Conservation (phyloP, 2,329 filamentous ascomycete genomes). For the Endoconidiophora laricicola region DNA sequence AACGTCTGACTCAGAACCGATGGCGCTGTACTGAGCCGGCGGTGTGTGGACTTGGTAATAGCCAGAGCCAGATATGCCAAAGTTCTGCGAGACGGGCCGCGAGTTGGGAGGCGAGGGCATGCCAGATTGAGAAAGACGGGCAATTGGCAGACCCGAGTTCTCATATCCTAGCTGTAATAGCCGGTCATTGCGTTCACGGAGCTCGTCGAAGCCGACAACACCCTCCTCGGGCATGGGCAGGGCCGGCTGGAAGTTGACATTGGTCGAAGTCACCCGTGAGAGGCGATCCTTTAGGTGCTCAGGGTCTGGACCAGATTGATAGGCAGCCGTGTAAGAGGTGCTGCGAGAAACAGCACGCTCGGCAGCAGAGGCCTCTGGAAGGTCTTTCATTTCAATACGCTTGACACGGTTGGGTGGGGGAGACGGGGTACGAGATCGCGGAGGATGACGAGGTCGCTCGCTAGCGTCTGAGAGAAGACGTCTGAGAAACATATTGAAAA, state of each 20-base stretch:
- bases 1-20: background rate
- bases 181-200: slow-evolving; percentile 10
- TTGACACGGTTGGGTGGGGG: slow-evolving; percentile 10
- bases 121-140: slow-evolving; percentile 9
- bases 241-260: slow-evolving; percentile 9
- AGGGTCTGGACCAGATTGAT: slow-evolving; percentile 7
- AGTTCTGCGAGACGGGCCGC: slow-evolving; percentile 8
- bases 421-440: slow-evolving; percentile 10
- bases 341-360: slow-evolving; percentile 3
- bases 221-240: slow-evolving; percentile 11
- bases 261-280: slow-evolving; percentile 4
- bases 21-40: background rate
- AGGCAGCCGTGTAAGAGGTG: slow-evolving; percentile 5
- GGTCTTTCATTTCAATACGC: slow-evolving; percentile 12
- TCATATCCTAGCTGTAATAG: slow-evolving; percentile 8
- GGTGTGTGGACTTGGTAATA: background rate
- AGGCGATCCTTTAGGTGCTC: slow-evolving; percentile 9
- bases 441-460: slow-evolving; percentile 10
- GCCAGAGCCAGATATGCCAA: background rate
- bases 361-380: slow-evolving; percentile 10
- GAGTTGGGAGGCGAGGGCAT: slow-evolving; percentile 10
- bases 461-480: slow-evolving; percentile 7
- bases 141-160: slow-evolving; percentile 10
- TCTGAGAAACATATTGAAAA: slow-evolving; percentile 9
- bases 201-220: slow-evolving; percentile 10